Evolutionary conservation across 805 yeast species (phyloP), one percentile per base, ranked within the genome.

Genomic region (Sugiyamaella qingdaonensis): DNA sequence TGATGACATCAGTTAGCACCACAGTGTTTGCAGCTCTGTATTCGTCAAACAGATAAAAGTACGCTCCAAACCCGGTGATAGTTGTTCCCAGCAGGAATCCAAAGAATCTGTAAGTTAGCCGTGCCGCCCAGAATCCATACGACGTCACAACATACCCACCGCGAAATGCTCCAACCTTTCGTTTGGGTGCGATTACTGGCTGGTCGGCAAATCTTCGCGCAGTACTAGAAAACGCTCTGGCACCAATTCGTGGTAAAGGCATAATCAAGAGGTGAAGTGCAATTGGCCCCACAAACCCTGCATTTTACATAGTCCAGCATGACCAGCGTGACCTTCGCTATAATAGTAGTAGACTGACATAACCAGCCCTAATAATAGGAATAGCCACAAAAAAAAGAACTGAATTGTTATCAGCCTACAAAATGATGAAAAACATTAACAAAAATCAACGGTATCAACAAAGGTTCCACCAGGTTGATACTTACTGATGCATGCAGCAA

Each of bases 71-170:
- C 2, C 95, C 91, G 14, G 95, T 85, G 57, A 78, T 67, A 19
- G 88, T 74, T 36, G 85, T 86, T 44, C 96, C 96, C 31, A 83
- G 73, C 51, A 88, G 76, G 69, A 88, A 89, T 1, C 96, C 96
- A 51, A 87, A 72, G 57, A 88, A 73, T 4, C 76, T 73, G 41
- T 19, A 7, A 35, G 33, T 45, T n/a, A 32, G 21, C 8, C 2
- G 2, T n/a, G 4, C 43, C 16, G 29, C 29, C 14, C 13, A 31
- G n/a, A 19, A 45, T 14, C 27, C 21, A n/a, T 2, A 31, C 3
- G 7, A n/a, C 35, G 14, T 10, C 4, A 16, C 24, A 10, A 61
- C 69, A 43, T 54, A 67, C 68, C 75, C 78, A 14, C 78, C 78
- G 51, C 75, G 72, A 59, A 74, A 65, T 13, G 75, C 77, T 10